Evolutionary conservation across 164 flowering plant genomes (phyloP).

Genomic region (Stephania cephalantha): DNA sequence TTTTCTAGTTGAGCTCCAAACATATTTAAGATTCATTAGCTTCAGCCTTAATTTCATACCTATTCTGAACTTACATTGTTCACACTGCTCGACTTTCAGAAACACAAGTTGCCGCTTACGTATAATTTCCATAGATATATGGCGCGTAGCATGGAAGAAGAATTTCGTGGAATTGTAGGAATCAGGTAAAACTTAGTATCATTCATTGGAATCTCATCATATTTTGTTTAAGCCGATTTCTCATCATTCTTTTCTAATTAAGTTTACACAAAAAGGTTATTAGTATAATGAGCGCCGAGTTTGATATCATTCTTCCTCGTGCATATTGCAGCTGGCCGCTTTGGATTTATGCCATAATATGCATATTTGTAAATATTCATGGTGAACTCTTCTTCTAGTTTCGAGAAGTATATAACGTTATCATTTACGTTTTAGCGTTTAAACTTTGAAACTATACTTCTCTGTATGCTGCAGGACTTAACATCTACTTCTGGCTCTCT

Average conservation of each 20-base stretch:
- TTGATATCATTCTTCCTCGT: slow-evolving; percentile 3
- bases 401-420: not conserved
- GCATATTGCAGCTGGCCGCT: slow-evolving; percentile 76
- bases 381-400: slow-evolving; percentile 39
- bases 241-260: not conserved
- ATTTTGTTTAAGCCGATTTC: not conserved
- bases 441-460: not conserved
- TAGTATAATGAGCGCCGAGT: not conserved
- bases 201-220: not conserved
- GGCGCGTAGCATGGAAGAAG: slow-evolving; percentile 98
- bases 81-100: slow-evolving; percentile 35
- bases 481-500: slow-evolving; percentile 93
- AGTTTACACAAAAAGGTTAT: not conserved
- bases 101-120: slow-evolving; percentile 72
- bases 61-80: slow-evolving; percentile 6
- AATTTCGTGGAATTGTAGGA: slow-evolving; percentile 84
- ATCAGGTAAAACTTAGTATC: slow-evolving; percentile 48
- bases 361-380: slow-evolving; percentile 86
- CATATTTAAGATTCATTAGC: too few relatives aligned
- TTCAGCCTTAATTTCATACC: not conserved
- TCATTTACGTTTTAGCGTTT: not conserved
- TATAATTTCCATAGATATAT: slow-evolving; percentile 87
- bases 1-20: too few relatives aligned
- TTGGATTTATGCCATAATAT: slow-evolving; percentile 84
- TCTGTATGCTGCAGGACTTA: slow-evolving; percentile 53